These are phyloP conservation scores for Vaccinium corymbosum DNA, from an alignment of 148 eudicot species.

Conservation along the genomic window DNA sequence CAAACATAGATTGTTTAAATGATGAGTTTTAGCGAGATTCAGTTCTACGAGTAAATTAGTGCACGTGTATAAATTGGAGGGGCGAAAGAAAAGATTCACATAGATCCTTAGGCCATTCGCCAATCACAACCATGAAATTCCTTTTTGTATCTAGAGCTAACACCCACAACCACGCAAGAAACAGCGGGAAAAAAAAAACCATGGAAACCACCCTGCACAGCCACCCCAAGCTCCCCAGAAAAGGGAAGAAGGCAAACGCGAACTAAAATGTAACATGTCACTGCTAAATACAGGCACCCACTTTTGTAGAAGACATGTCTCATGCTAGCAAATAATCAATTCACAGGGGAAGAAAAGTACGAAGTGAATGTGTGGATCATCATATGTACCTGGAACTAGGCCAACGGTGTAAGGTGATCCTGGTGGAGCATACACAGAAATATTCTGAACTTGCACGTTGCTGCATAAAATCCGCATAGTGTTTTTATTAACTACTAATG, in stretches of 20 bases:
- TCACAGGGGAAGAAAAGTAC: background rate
- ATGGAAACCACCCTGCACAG: background rate
- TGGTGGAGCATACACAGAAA: conserved; percentile 44
- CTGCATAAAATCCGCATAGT: conserved; percentile 26
- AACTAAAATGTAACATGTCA: background rate
- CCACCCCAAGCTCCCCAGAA: background rate
- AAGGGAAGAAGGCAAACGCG: background rate
- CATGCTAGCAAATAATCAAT: background rate
- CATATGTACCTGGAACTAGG: conserved; percentile 44
- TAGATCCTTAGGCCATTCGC: background rate
- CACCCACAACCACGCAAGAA: background rate
- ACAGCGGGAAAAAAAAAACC: background rate
- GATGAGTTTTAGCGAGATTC: background rate
- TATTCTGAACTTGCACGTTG: conserved; percentile 43
- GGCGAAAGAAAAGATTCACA: background rate
- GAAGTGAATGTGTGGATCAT: background rate
- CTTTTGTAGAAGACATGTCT: background rate
- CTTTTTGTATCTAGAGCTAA: background rate
- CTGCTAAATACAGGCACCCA: background rate
- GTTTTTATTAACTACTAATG: background rate
- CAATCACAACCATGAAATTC: background rate
- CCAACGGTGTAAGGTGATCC: conserved; percentile 53
- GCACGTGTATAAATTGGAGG: background rate
- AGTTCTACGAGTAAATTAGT: background rate
- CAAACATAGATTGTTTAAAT: background rate